A percentile compares a stretch with the other conserved stretches of the same genome.
phyloP scores from a whole-genome alignment of 805 yeast genomes.

The Candida succiphila region DNA sequence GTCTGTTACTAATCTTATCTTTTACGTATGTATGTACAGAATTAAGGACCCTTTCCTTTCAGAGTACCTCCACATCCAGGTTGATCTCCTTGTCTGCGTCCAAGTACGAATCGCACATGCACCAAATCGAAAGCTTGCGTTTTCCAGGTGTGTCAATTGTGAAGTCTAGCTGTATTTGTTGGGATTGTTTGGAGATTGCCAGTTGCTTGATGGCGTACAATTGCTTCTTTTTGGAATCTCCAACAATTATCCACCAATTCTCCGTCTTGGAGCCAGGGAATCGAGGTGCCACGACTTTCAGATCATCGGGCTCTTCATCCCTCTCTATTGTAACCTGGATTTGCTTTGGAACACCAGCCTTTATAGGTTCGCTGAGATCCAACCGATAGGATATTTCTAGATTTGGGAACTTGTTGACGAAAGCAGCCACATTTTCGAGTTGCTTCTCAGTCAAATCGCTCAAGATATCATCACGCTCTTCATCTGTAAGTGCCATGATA shows the following conservation, averaged over 20 bases:
- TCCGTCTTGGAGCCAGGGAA: constrained; percentile 57
- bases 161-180: constrained; percentile 43
- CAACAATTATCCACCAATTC: constrained; percentile 84
- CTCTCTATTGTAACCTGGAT: constrained; percentile 43
- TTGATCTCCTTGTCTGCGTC: constrained; percentile 83
- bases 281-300: constrained; percentile 45
- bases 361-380: constrained; percentile 28
- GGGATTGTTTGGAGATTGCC: constrained; percentile 39
- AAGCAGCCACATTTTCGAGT: constrained; percentile 65
- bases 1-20: no score
- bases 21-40: not conserved
- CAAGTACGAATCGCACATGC: constrained; percentile 84
- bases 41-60: constrained; percentile 19
- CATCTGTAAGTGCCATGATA: constrained; percentile 62
- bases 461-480: constrained; percentile 49
- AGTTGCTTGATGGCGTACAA: constrained; percentile 68
- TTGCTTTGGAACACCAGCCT: constrained; percentile 33
- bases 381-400: constrained; percentile 56
- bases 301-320: constrained; percentile 70
- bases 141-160: constrained; percentile 51
- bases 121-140: constrained; percentile 63
- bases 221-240: constrained; percentile 49
- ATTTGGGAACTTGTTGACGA: constrained; percentile 86
- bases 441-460: constrained; percentile 36
- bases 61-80: constrained; percentile 38